A percentile compares a stretch with the other conserved stretches of the same genome.
These are phyloP conservation scores for Theobroma cacao DNA, from an alignment of 345 rosid genomes.

Conservation along the genomic window DNA sequence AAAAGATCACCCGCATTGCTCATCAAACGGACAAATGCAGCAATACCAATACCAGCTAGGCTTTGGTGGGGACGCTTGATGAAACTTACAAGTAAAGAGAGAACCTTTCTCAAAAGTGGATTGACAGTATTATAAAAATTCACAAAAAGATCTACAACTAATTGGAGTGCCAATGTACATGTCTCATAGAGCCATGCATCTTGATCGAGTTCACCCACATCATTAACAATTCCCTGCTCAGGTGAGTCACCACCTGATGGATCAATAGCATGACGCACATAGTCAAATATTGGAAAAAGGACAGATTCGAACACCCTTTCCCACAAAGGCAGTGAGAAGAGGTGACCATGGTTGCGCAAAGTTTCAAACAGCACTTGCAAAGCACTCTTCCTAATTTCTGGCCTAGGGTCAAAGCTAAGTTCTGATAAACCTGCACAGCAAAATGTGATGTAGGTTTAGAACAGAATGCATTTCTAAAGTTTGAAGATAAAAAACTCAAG, in stretches of 20 bases:
- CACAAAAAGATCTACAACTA: slow-evolving; percentile 98
- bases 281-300: slow-evolving; percentile 94
- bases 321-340: slow-evolving; percentile 84
- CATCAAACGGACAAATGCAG: slow-evolving; percentile 97
- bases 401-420: slow-evolving; percentile 97
- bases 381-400: slow-evolving; percentile 96
- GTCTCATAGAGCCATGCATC: slow-evolving; percentile 99
- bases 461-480: not conserved
- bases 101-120: slow-evolving; percentile 84
- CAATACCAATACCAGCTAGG: slow-evolving; percentile 98
- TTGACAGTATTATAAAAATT: slow-evolving; percentile 87
- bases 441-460: slow-evolving; percentile 7
- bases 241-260: slow-evolving; percentile 76
- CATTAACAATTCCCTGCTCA: slow-evolving; percentile 57
- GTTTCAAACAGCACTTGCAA: slow-evolving; percentile 89
- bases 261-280: slow-evolving; percentile 97
- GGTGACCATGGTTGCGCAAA: slow-evolving; percentile 93
- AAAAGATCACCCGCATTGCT: slow-evolving; percentile 88
- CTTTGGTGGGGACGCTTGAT: slow-evolving; percentile 98
- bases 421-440: slow-evolving; percentile 81
- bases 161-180: slow-evolving; percentile 97
- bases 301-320: slow-evolving; percentile 88
- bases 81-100: slow-evolving; percentile 83
- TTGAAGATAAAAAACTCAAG: slow-evolving; percentile 14
- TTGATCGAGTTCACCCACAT: slow-evolving; percentile 74